phyloP scores from a whole-genome alignment of 495 filamentous ascomycete genomes.

The Neurospora intermedia region DNA sequence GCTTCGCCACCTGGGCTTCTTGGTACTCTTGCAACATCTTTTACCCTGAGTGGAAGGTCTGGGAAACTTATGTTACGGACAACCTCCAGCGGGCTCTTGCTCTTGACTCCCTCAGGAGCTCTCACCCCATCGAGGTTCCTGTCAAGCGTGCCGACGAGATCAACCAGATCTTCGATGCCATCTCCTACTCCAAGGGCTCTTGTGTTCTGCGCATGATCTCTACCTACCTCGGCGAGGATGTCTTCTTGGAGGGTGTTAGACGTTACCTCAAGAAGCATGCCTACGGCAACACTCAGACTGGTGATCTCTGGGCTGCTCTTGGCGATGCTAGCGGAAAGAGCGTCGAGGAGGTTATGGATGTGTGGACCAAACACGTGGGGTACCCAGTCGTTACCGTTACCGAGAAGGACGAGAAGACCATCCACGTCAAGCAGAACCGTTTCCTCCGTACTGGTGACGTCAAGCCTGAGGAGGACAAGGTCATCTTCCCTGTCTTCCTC shows the following conservation, averaged over 20 bases:
- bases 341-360: conserved; percentile 66
- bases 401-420: conserved; percentile 46
- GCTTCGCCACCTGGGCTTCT: conserved; percentile 84
- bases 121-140: conserved; percentile 93
- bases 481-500: conserved; percentile 63
- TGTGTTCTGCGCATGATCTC: conserved; percentile 97
- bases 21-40: conserved; percentile 73
- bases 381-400: conserved; percentile 63
- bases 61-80: conserved; percentile 88
- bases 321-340: conserved; percentile 85
- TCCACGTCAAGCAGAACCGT: conserved; percentile 63
- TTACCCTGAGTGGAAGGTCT: conserved; percentile 99
- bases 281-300: conserved; percentile 74
- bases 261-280: conserved; percentile 92
- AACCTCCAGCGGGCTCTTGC: conserved; percentile 79
- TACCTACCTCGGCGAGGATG: conserved; percentile 84
- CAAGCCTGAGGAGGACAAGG: conserved; percentile 74
- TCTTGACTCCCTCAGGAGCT: conserved; percentile 84
- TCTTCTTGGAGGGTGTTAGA: conserved; percentile 86
- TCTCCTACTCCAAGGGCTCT: conserved; percentile 94
- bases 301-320: conserved; percentile 84
- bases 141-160: conserved; percentile 92
- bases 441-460: conserved; percentile 67
- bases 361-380: conserved; percentile 71
- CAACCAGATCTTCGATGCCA: conserved; percentile 97